These are phyloP conservation scores for Lepiota venenata DNA, from an alignment of 768 basidiomycete genomes.

Conservation along the genomic window DNA sequence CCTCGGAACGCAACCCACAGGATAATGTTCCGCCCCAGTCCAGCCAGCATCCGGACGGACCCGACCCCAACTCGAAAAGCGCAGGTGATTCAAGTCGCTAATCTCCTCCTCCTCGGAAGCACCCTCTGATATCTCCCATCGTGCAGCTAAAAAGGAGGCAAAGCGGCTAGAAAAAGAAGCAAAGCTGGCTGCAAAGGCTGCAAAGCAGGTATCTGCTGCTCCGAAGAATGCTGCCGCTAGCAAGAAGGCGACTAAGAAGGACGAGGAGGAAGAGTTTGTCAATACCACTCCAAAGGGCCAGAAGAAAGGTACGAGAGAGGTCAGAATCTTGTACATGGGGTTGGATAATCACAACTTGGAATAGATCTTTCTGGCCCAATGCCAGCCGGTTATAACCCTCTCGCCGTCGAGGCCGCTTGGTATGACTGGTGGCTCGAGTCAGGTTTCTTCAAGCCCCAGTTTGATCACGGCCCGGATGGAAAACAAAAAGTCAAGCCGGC, in stretches of 20 bases:
- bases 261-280: conserved; percentile 68
- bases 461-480: conserved; percentile 46
- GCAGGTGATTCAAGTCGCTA: conserved; percentile 34
- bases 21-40: no score
- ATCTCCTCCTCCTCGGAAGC: no score
- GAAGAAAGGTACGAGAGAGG: conserved; percentile 79
- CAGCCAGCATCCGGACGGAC: conserved; percentile 7
- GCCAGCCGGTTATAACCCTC: conserved; percentile 92
- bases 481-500: conserved; percentile 55
- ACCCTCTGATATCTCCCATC: no score
- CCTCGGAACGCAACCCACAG: no score
- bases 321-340: no score
- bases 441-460: conserved; percentile 85
- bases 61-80: conserved; percentile 39
- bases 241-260: conserved; percentile 46
- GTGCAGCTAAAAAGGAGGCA: conserved; percentile 81
- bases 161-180: conserved; percentile 79
- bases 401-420: conserved; percentile 93
- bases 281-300: conserved; percentile 88
- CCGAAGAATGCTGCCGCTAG: conserved; percentile 71
- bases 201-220: conserved; percentile 29
- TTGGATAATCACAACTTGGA: no score
- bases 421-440: conserved; percentile 96
- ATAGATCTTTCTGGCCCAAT: conserved; percentile 85
- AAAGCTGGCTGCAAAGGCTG: conserved; percentile 62